Percentiles rank a stretch among this genome's conserved stretches.
Evolutionary conservation across 345 rosid genomes (phyloP).

Genomic region (Conringia planisiliqua): DNA sequence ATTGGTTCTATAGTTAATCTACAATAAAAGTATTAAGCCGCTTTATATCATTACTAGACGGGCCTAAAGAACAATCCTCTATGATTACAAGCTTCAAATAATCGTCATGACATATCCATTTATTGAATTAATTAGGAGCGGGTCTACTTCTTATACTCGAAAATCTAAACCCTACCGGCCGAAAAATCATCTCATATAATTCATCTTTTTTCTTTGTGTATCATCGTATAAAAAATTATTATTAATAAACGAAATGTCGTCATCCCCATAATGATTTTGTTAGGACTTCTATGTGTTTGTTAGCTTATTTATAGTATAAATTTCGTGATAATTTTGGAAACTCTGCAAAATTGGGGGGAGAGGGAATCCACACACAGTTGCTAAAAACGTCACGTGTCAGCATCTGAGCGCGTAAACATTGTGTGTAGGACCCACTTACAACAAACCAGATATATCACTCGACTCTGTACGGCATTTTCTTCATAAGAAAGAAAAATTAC

Average conservation of each 20-base stretch:
- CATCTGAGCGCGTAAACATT: neutral
- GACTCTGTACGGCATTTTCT: conserved; percentile 13
- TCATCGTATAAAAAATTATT: too few relatives aligned
- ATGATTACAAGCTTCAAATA: conserved; percentile 15
- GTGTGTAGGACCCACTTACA: neutral
- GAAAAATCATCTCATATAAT: neutral
- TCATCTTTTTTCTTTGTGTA: too few relatives aligned
- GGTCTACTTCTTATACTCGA: neutral
- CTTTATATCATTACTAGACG: conserved; percentile 7
- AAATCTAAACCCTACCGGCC: neutral
- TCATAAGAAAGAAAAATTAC: too few relatives aligned
- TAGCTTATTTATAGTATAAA: too few relatives aligned
- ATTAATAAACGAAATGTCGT: too few relatives aligned
- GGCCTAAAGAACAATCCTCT: neutral
- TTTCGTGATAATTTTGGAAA: too few relatives aligned
- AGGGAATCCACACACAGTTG: conserved; percentile 1
- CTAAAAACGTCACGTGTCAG: neutral
- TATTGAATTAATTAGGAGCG: neutral
- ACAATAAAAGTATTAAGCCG: neutral
- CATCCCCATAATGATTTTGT: too few relatives aligned
- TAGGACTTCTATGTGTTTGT: too few relatives aligned
- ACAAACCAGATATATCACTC: conserved; percentile 20
- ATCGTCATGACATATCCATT: neutral
- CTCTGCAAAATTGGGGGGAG: too few relatives aligned
- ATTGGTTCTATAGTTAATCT: neutral